Conservation (phyloP, 208 protist genomes). For the Leishmania arabica region DNA sequence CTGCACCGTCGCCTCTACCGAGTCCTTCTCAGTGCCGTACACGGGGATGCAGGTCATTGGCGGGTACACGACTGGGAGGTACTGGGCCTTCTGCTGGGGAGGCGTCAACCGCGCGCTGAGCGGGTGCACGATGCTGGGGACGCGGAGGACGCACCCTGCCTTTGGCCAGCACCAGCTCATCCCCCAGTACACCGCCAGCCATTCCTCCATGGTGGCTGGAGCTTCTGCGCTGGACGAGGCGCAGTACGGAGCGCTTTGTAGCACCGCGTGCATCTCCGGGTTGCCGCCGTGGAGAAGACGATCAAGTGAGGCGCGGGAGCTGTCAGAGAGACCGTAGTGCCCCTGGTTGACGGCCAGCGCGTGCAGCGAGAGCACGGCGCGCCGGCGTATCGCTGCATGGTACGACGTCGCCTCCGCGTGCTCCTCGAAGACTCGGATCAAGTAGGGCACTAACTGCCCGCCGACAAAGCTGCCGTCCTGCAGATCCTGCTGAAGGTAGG, state of each 20-base stretch:
- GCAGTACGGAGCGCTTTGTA: slow-evolving; percentile 27
- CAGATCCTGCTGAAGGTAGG: slow-evolving; percentile 80
- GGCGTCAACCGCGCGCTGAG: slow-evolving; percentile 17
- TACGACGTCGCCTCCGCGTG: slow-evolving; percentile 39
- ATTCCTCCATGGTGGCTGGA: slow-evolving; percentile 40
- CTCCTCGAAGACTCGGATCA: slow-evolving; percentile 62
- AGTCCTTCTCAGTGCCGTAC: slow-evolving; percentile 64
- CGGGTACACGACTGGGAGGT: slow-evolving; percentile 83
- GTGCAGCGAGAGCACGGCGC: slow-evolving; percentile 55
- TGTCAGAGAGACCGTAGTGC: slow-evolving; percentile 61
- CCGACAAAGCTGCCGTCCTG: slow-evolving; percentile 76
- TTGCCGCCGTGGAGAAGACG: slow-evolving; percentile 42
- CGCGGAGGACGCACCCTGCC: slow-evolving; percentile 69
- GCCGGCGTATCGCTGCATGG: slow-evolving; percentile 51
- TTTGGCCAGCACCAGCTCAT: slow-evolving; percentile 79
- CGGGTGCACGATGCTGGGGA: slow-evolving; percentile 32
- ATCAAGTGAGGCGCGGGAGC: slow-evolving; percentile 50
- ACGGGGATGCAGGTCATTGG: slow-evolving; percentile 40
- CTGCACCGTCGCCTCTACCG: slow-evolving; percentile 58
- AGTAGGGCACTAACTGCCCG: slow-evolving; percentile 66
- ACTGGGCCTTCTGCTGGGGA: slow-evolving; percentile 31
- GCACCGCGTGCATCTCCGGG: slow-evolving; percentile 38
- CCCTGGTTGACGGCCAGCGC: slow-evolving; percentile 61
- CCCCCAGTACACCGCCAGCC: slow-evolving; percentile 62
- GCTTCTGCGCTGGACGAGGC: slow-evolving; percentile 1